Base-by-base conservation (phyloP, 2,329 filamentous ascomycete genomes). In the Botrytis squamosa region DNA sequence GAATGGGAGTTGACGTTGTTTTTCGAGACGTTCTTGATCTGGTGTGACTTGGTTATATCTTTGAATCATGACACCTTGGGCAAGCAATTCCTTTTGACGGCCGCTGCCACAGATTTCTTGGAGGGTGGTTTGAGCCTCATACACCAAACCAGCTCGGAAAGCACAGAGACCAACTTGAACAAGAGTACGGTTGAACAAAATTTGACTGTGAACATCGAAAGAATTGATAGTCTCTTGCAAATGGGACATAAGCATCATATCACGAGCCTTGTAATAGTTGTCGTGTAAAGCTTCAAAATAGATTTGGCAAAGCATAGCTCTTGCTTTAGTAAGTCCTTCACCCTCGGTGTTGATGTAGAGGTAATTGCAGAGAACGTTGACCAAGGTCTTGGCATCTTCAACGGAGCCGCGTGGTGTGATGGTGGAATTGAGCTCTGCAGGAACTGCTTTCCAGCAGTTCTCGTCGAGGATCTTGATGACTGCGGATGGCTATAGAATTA, bases 161-260 rank as follows among this genome's bases (percentile, higher is more conserved):
- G 96, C 97, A 82, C 97, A 99, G 74, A 99, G 93, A 79, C 96
- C 97, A 75, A 99, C 95, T 84, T 99, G 96, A 60, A 98, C 97
- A 49, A 99, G 89, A 2, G 96, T 98, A 78, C 96, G 91, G 89
- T 99, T 99, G 91, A 97, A 99, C 74, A 99, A 91, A 76, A 99
- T 99, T 85, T 99, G 96, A 73, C 94, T 97, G 85, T 92, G 94
- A 79, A 99, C 93, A 81, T 99, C 96, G 81, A 99, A 99, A 85
- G 93, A 97, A 85, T 90, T 89, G 83, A 99, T 99, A 72, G 93
- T 97, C 87, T 99, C 96, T 82, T 98, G 95, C 82, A 99, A 87
- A 86, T 99, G 96, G 29, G 96, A 99, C 94, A 99, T 99, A 83
- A 99, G 90, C 92, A 98, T 97, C 92, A 99, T 95, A 84, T 99